Percentiles rank a stretch among this genome's conserved stretches.
Conservation (phyloP, 2,329 filamentous ascomycete genomes). For the Zasmidium cellare region DNA sequence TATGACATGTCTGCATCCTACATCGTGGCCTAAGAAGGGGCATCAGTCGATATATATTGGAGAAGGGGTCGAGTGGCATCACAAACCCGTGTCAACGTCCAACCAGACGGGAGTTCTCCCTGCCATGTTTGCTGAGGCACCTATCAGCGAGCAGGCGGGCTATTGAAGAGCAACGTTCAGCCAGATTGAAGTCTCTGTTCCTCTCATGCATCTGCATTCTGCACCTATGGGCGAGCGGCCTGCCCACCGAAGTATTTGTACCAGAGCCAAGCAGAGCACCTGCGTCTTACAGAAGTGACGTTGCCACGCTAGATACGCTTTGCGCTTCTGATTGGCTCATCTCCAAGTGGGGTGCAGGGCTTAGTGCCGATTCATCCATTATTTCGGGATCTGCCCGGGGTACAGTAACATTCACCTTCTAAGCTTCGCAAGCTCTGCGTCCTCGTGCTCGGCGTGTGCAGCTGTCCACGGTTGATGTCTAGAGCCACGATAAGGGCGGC, state of each 20-base stretch:
- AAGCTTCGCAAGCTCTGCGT: too few species aligned
- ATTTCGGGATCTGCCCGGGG: too few species aligned
- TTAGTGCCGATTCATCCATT: too few species aligned
- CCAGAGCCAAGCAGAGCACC: neutral
- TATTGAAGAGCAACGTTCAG: neutral
- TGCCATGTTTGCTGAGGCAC: neutral
- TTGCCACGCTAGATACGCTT: neutral
- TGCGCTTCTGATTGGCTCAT: neutral
- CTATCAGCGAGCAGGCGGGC: neutral
- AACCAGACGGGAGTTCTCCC: slow-evolving; percentile 53
- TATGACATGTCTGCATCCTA: too few species aligned
- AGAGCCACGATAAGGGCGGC: neutral
- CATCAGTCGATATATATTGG: neutral
- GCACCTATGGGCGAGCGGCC: neutral
- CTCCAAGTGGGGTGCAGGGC: too few species aligned
- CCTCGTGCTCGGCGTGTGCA: too few species aligned
- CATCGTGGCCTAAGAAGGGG: slow-evolving; percentile 47
- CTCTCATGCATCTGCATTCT: neutral
- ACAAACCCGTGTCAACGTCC: slow-evolving; percentile 56
- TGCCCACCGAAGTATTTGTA: neutral
- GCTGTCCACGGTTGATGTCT: too few species aligned
- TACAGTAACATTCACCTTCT: too few species aligned
- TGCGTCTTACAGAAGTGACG: too few species aligned
- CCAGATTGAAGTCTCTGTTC: neutral
- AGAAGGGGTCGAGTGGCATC: neutral